Percentiles rank a stretch among this genome's conserved stretches.
Conservation (phyloP, 352 stramenopile species). For the Pythium guiyangense region DNA sequence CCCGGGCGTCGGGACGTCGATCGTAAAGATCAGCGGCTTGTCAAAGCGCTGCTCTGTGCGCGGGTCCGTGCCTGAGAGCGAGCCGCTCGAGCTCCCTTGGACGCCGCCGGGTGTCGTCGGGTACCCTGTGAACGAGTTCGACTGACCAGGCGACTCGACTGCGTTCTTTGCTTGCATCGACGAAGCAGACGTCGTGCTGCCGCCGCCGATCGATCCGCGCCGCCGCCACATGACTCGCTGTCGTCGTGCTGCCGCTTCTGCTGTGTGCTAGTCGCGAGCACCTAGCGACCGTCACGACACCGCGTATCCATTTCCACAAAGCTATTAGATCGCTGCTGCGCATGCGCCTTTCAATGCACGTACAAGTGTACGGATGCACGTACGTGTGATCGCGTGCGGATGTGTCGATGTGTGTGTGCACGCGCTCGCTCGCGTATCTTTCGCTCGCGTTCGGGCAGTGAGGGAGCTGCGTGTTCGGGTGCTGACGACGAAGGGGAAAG, state of each 20-base stretch:
- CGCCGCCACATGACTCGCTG: constrained; percentile 50
- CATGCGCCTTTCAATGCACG: too few species aligned
- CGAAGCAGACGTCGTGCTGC: constrained; percentile 18
- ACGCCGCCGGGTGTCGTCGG: constrained; percentile 20
- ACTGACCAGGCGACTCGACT: constrained; percentile 9
- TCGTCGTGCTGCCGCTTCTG: too few species aligned
- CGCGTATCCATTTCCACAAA: too few species aligned
- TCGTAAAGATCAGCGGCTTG: constrained; percentile 57
- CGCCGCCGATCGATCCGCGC: constrained; percentile 39
- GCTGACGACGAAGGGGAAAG: too few species aligned
- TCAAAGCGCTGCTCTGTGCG: constrained; percentile 34
- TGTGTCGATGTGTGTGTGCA: neutral
- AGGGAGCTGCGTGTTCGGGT: neutral
- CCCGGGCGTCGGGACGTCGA: constrained; percentile 66
- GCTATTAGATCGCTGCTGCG: neutral
- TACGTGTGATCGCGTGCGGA: neutral
- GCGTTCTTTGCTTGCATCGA: constrained; percentile 5
- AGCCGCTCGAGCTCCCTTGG: constrained; percentile 4
- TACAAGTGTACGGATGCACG: too few species aligned
- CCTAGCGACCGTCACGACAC: too few species aligned
- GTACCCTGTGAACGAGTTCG: constrained; percentile 29
- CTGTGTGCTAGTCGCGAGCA: neutral
- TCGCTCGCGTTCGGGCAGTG: neutral
- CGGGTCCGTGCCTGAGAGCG: constrained; percentile 60
- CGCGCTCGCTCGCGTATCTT: neutral